Conservation (phyloP, 129 eudicot genomes). For the Kitagawia praeruptora region DNA sequence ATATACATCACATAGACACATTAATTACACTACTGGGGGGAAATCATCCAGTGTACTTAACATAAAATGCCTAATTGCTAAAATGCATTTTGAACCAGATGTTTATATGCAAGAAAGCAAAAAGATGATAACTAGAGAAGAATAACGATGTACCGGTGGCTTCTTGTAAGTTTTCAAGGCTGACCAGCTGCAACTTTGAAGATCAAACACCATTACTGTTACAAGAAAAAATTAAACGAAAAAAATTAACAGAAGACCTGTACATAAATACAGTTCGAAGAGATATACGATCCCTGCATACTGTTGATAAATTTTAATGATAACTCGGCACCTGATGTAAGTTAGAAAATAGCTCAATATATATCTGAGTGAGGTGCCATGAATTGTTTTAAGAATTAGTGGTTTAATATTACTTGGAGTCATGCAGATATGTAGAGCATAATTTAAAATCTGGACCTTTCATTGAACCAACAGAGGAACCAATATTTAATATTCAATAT, state of each 20-base stretch:
- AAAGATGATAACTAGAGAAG: constrained; percentile 9
- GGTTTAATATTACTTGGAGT: too few relatives aligned
- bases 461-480: background rate
- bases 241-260: background rate
- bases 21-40: too few relatives aligned
- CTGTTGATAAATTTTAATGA: background rate
- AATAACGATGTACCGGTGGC: constrained; percentile 67
- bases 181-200: constrained; percentile 76
- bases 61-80: background rate
- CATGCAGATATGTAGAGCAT: background rate
- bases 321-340: background rate
- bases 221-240: constrained; percentile 7
- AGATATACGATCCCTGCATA: background rate
- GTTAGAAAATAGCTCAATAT: background rate
- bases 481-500: background rate
- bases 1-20: too few relatives aligned
- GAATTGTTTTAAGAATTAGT: background rate
- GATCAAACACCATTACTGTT: constrained; percentile 85
- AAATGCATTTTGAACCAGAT: background rate
- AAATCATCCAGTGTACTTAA: too few relatives aligned
- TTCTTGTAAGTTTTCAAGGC: constrained; percentile 91
- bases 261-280: background rate
- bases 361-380: background rate
- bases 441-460: too few relatives aligned
- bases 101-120: background rate